Percentiles rank a stretch among this genome's conserved stretches.
These are phyloP conservation scores for Candida xyloterini DNA, from an alignment of 805 yeast genomes.

Conservation along the genomic window DNA sequence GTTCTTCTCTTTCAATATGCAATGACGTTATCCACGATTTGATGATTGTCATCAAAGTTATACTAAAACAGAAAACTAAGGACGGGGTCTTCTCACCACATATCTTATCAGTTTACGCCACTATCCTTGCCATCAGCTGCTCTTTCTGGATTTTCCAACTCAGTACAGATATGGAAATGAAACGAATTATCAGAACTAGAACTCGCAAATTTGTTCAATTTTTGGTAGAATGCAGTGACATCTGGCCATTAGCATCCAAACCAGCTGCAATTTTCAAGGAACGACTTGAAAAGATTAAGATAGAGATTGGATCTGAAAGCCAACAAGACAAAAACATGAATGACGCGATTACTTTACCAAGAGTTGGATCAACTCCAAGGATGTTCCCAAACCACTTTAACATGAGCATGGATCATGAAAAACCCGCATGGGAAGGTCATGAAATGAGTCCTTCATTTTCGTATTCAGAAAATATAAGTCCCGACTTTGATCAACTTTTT, in stretches of 20 bases:
- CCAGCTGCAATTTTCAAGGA: slow-evolving; percentile 11
- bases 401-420: background rate
- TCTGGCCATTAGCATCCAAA: slow-evolving; percentile 12
- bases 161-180: background rate
- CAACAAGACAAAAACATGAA: background rate
- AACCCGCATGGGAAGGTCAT: background rate
- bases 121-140: slow-evolving; percentile 43
- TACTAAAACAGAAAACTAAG: slow-evolving; percentile 26
- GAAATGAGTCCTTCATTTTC: background rate
- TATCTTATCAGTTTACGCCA: slow-evolving; percentile 44
- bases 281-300: slow-evolving; percentile 5
- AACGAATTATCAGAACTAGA: background rate
- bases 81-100: slow-evolving; percentile 44
- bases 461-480: slow-evolving; percentile 2
- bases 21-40: slow-evolving; percentile 42
- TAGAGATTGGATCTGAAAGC: background rate
- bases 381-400: background rate
- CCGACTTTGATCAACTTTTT: slow-evolving; percentile 10
- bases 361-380: background rate
- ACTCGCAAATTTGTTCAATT: slow-evolving; percentile 5
- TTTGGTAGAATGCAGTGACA: slow-evolving; percentile 8
- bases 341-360: background rate
- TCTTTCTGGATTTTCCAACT: slow-evolving; percentile 24
- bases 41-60: slow-evolving; percentile 37
- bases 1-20: slow-evolving; percentile 29